These are phyloP conservation scores for Neostapfia colusana DNA, from an alignment of 176 grass and related monocot species.

Conservation along the genomic window DNA sequence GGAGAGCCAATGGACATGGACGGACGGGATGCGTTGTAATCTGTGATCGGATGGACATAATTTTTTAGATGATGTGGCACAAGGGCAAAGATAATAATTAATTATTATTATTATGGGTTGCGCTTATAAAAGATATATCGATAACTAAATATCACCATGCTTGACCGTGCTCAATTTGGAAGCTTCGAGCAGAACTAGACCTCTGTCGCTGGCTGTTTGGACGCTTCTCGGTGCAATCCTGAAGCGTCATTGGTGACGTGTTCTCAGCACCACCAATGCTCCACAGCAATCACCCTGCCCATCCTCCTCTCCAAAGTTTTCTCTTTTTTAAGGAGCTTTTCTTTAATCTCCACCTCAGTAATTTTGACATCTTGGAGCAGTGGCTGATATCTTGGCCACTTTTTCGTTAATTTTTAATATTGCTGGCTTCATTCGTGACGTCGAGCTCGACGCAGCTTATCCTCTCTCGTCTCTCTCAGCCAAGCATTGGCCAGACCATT, in stretches of 20 bases:
- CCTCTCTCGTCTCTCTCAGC: background rate
- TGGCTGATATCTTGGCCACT: background rate
- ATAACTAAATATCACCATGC: no score
- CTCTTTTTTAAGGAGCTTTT: background rate
- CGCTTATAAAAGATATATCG: no score
- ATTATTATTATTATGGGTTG: no score
- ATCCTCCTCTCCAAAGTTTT: background rate
- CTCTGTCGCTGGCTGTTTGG: no score
- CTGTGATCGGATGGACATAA: no score
- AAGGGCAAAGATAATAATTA: no score
- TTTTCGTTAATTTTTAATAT: background rate
- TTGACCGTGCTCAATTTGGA: no score
- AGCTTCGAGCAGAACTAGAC: no score
- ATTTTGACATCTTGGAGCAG: background rate
- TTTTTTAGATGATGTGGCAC: no score
- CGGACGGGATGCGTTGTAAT: no score
- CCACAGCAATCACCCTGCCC: background rate
- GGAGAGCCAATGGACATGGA: no score
- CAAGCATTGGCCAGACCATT: background rate
- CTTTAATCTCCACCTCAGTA: background rate
- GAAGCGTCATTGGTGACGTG: conserved; percentile 8
- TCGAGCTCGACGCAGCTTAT: background rate
- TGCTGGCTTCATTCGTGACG: background rate
- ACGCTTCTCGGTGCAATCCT: background rate
- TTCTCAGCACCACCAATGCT: background rate